Evolutionary conservation across 192 early-diverging fungal genomes (phyloP), one percentile per base, ranked within the genome.

Genomic region (Coemansia sp.): DNA sequence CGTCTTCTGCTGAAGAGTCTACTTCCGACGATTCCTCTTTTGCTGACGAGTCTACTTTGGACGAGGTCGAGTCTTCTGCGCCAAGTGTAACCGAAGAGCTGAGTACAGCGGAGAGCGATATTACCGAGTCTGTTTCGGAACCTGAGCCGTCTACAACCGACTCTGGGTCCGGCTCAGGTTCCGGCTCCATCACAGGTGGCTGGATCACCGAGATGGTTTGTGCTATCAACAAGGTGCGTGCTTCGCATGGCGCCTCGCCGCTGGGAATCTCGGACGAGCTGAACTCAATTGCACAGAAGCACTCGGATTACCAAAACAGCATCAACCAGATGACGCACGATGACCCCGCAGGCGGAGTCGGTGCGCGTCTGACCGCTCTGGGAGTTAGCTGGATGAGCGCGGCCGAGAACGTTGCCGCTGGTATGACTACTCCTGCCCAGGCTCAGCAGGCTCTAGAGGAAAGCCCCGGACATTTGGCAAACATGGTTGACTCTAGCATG

Each of bases 361-460:
- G 77, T 19, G 35, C 35, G 10, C 83, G 83, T 14, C 64, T 83
- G 41, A 50, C 65, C 12, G 57, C 37, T 1, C 13, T 29, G 14
- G 74, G 81, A 22, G 60, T 77, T 19, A 8, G 47, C 26, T 79
- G 67, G 69, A 64, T 47, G 6, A 71, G 41, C 35, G 72, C 69
- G 2, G 81, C 74, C 14, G 83, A 85, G 64, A 85, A 85, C 61
- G 68, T 85, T 47, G 83, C 83, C 23, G 64, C 60, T 49, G 78
- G 78, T 24, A 68, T 69, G 68, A 35, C 53, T 24, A 63, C 69
- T 5, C 29, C 68, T 23, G 72, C 57, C 19, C 48, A 65, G 50
- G 83, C 75, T 11, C 74, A 81, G 74, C 13, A 80, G 49, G 64
- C 54, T 14, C 65, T 59, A 59, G 74, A 85, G 68, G 54, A 71